A percentile compares a stretch with the other conserved stretches of the same genome.
Evolutionary conservation across 202 grass and related monocot genomes (phyloP).

Genomic region (Zoysia matrella): DNA sequence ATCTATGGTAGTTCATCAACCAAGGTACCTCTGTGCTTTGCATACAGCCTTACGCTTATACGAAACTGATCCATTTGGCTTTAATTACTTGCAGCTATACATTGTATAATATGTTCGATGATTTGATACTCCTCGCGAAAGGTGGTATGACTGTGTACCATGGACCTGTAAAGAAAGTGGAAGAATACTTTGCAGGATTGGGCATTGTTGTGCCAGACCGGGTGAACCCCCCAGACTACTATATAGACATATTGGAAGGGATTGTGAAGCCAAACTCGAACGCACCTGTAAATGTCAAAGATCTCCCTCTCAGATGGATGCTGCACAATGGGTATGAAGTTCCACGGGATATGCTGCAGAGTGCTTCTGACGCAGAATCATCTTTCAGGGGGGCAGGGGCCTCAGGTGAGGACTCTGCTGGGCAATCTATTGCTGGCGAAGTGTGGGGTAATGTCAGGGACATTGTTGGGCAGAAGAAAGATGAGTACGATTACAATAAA

Average conservation of each 20-base stretch:
- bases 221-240: slow-evolving; percentile 96
- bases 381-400: slow-evolving; percentile 40
- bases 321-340: slow-evolving; percentile 92
- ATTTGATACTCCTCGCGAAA: slow-evolving; percentile 95
- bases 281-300: slow-evolving; percentile 60
- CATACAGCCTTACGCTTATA: not conserved
- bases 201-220: slow-evolving; percentile 90
- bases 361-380: slow-evolving; percentile 46
- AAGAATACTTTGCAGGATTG: slow-evolving; percentile 82
- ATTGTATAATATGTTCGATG: slow-evolving; percentile 88
- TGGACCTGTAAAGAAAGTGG: slow-evolving; percentile 88
- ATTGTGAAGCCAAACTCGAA: slow-evolving; percentile 79
- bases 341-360: slow-evolving; percentile 82
- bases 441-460: slow-evolving; percentile 78
- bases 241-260: slow-evolving; percentile 96
- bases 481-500: slow-evolving; percentile 83
- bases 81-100: slow-evolving; percentile 61
- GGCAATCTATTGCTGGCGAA: slow-evolving; percentile 41
- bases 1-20: slow-evolving; percentile 98
- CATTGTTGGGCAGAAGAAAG: slow-evolving; percentile 73
- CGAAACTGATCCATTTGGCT: not conserved
- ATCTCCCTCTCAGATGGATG: slow-evolving; percentile 94
- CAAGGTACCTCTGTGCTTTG: slow-evolving; percentile 57
- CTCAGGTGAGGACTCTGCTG: not conserved
- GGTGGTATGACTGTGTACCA: slow-evolving; percentile 91